A percentile compares a stretch with the other conserved stretches of the same genome.
Conservation (phyloP, 352 stramenopile species). For the Globisporangium echinulatum region DNA sequence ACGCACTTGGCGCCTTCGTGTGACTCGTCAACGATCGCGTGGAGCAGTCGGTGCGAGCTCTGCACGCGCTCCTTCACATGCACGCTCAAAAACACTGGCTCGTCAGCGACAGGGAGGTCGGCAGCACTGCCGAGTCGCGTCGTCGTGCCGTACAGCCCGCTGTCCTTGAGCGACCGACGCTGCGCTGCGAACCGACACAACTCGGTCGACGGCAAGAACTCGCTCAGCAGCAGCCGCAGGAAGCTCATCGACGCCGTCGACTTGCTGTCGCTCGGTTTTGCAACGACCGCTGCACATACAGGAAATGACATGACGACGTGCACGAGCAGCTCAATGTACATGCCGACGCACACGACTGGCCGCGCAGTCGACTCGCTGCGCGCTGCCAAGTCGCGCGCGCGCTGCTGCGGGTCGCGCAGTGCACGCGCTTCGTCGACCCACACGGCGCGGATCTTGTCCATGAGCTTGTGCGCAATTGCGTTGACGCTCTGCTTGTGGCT, state of each 20-base stretch:
- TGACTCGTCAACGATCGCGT: slow-evolving; percentile 61
- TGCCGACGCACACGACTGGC: slow-evolving; percentile 40
- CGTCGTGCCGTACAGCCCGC: slow-evolving; percentile 34
- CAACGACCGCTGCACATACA: slow-evolving; percentile 56
- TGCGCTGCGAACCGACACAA: slow-evolving; percentile 60
- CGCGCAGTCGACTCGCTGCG: slow-evolving; percentile 10
- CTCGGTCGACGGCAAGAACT: slow-evolving; percentile 69
- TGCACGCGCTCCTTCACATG: slow-evolving; percentile 49
- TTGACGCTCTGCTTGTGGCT: slow-evolving; percentile 61
- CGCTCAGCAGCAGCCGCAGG: slow-evolving; percentile 48
- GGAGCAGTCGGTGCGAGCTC: slow-evolving; percentile 62
- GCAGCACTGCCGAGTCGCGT: slow-evolving; percentile 13
- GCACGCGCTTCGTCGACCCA: slow-evolving; percentile 48
- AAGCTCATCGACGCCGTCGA: slow-evolving; percentile 26
- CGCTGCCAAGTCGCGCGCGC: slow-evolving; percentile 3
- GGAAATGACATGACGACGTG: slow-evolving; percentile 71
- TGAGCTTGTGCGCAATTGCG: slow-evolving; percentile 54
- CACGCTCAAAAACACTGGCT: slow-evolving; percentile 30
- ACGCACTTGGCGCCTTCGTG: slow-evolving; percentile 72
- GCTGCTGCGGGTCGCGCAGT: slow-evolving; percentile 9
- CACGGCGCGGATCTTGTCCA: slow-evolving; percentile 43
- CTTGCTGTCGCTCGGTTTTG: slow-evolving; percentile 43
- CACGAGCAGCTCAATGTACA: slow-evolving; percentile 65
- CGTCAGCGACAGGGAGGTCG: slow-evolving; percentile 29
- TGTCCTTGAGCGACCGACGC: slow-evolving; percentile 46